Evolutionary conservation across 805 yeast genomes (phyloP), one percentile per base, ranked within the genome.

Genomic region (Pichia cephalocereana): DNA sequence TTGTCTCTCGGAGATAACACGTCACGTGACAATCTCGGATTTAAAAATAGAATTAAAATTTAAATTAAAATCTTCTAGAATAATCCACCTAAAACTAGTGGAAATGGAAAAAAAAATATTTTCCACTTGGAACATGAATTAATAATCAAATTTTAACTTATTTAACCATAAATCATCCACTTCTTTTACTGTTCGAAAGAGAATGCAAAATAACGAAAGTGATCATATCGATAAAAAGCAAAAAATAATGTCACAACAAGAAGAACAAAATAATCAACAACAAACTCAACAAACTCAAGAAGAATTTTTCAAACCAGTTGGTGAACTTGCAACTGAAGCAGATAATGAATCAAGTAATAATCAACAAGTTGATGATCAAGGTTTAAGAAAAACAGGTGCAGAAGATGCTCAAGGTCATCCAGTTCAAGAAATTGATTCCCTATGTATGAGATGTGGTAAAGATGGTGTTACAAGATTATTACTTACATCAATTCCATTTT

Each of bases 361-460:
- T 37, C 48, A 55, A 37, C 48, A 53, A 41, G 52, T 41, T 10
- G 54, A 53, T 38, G 47, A 55, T 38, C 50, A 53, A 43, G 52
- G 54, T 26, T 72, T 84, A 41, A 72, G 71, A 48, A 67, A 74
- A 37, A 86, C 95, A 0, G 96, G 93, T 23, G 91, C 90, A 26
- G 69, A 69, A 6, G 96, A 88, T 63, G 83, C 84, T 10, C 82
- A 81, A 64, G 96, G 96, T 6, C 93, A 88, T 57, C 95, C 96
- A 2, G 96, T 93, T 18, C 97, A 90, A 64, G 98, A 93, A 65
- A 79, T 93, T 53, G 91, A 91, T 62, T 88, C 97, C 9, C 69
- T 93, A 38, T 93, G 99, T 71, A 90, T 93, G 96, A 87, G 86
- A 71, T 93, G 99, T 67, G 86, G 82, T 53, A 71, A 91, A 55